A percentile compares a stretch with the other conserved stretches of the same genome.
Evolutionary conservation across 768 basidiomycete genomes (phyloP).

Genomic region (Serendipita indica): DNA sequence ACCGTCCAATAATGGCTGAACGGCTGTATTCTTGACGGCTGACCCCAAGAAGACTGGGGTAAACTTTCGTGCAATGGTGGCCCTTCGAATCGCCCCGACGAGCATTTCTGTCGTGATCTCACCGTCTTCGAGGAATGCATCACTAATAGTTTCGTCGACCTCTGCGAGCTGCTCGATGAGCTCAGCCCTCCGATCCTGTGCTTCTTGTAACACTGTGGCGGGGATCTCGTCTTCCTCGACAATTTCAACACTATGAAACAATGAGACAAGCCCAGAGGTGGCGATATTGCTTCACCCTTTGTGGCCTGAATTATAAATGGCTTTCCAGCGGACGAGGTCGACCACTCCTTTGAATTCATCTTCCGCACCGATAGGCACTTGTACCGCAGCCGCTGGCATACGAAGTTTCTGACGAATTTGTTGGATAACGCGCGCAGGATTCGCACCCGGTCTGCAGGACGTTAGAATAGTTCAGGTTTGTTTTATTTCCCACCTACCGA

Average conservation of each 20-base stretch:
- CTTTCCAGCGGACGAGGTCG: constrained; percentile 87
- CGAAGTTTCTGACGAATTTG: constrained; percentile 86
- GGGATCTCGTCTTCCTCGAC: constrained; percentile 83
- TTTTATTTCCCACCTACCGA: constrained; percentile 32
- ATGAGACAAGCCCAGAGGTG: neutral
- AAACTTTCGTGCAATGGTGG: constrained; percentile 79
- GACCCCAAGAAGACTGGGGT: constrained; percentile 95
- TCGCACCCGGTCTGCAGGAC: constrained; percentile 68
- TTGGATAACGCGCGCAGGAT: constrained; percentile 86
- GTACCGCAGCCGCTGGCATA: constrained; percentile 87
- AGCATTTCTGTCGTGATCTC: constrained; percentile 59
- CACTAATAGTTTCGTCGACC: constrained; percentile 89
- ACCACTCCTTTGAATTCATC: constrained; percentile 81
- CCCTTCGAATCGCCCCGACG: constrained; percentile 70
- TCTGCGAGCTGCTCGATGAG: constrained; percentile 92
- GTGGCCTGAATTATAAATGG: constrained; percentile 83
- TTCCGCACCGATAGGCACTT: constrained; percentile 87
- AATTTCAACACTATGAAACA: constrained; percentile 44
- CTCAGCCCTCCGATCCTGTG: constrained; percentile 71
- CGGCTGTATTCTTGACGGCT: constrained; percentile 91
- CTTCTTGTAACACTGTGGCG: constrained; percentile 51
- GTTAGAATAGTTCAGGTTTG: neutral
- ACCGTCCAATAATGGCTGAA: constrained; percentile 88
- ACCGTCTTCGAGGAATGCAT: constrained; percentile 76
- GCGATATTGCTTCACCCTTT: constrained; percentile 60